Base-by-base conservation (phyloP, 140 eudicot genomes). In the Oenanthe javanica region DNA sequence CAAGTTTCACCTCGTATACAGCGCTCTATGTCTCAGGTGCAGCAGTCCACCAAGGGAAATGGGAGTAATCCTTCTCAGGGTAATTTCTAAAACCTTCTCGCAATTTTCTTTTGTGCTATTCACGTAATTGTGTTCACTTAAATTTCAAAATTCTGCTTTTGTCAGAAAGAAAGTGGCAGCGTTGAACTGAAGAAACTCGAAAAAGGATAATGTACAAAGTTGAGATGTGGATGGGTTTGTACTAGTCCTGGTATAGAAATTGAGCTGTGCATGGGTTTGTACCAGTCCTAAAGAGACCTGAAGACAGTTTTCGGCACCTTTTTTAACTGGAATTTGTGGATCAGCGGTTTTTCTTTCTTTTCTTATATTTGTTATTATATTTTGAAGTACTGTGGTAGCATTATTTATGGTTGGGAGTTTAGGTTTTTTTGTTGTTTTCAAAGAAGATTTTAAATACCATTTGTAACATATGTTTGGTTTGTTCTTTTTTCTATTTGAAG, bases 1-100 rank as follows among this genome's bases (percentile, higher is more conserved):
- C 96, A 94, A 59, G 93, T 89, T 52, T 90, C 98, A 15, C 98
- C 98, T 70, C 90, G 90, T 36, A 83, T 92, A 15, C 93, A 92
- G 78, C 87, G 94, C 67, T 87, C 97, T 18, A 69, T 78, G 85
- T 89, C 96, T 84, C 94, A 85, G 75, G 90, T 89, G 5, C 88
- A 88, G 63, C 93, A 86, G 80, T 77, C 85, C 66, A 76, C 88
- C 76, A 92, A 94, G 84, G 98, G 88, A 86, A 94, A 81, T 81
- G 87, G 80, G 47, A 86, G 59, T 49, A 80, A 86, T 54, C 79
- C 88, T 83, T 86, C 88, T 14, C 91, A 85, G 54, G 98, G 98
- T 94, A 90, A 79, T 43, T 10, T 31, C 75, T 38, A 86, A 15
- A 81, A 72, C 49, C 79, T 19, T 19, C 31, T 75, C 25, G 18